Evolutionary conservation across 2,329 filamentous ascomycete species (phyloP).

Genomic region (Fusarium anthophilum): DNA sequence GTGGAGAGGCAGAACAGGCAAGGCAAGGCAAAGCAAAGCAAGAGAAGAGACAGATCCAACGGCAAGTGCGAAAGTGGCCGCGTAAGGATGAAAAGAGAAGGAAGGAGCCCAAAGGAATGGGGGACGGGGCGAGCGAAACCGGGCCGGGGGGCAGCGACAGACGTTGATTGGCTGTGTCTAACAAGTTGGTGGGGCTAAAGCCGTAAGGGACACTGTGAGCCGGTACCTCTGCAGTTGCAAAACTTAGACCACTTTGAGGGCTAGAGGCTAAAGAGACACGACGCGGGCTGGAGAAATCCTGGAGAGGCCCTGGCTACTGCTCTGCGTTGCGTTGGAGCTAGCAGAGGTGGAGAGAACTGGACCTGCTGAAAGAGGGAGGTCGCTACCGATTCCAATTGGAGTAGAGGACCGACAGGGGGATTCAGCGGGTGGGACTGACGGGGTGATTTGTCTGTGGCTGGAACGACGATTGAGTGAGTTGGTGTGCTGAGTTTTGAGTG

Average conservation of each 20-base stretch:
- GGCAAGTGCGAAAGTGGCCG: conserved; percentile 34
- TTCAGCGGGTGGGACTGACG: neutral
- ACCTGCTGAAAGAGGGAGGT: conserved; percentile 35
- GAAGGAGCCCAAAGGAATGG: conserved; percentile 31
- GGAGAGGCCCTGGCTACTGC: conserved; percentile 19
- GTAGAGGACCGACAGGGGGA: conserved; percentile 22
- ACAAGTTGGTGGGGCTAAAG: conserved; percentile 2
- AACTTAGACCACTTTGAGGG: neutral
- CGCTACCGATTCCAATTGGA: conserved; percentile 15
- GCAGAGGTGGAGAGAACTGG: conserved; percentile 10
- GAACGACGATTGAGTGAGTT: conserved; percentile 19
- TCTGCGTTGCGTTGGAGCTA: conserved; percentile 5
- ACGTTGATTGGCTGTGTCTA: conserved; percentile 12
- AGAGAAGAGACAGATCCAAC: conserved; percentile 23
- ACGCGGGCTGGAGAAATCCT: conserved; percentile 24
- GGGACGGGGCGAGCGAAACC: conserved; percentile 29
- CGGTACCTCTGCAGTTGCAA: conserved; percentile 32
- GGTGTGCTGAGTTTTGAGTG: conserved; percentile 11
- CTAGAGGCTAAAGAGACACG: conserved; percentile 2
- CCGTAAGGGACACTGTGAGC: conserved; percentile 40
- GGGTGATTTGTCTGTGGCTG: conserved; percentile 29
- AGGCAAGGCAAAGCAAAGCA: conserved; percentile 23
- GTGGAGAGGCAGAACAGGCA: conserved; percentile 34
- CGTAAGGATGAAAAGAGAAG: conserved; percentile 34
- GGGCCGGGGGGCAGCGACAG: conserved; percentile 14